Evolutionary conservation across 2,329 filamentous ascomycete species (phyloP), one percentile per base, ranked within the genome.

Genomic region (Penicillium sp.): DNA sequence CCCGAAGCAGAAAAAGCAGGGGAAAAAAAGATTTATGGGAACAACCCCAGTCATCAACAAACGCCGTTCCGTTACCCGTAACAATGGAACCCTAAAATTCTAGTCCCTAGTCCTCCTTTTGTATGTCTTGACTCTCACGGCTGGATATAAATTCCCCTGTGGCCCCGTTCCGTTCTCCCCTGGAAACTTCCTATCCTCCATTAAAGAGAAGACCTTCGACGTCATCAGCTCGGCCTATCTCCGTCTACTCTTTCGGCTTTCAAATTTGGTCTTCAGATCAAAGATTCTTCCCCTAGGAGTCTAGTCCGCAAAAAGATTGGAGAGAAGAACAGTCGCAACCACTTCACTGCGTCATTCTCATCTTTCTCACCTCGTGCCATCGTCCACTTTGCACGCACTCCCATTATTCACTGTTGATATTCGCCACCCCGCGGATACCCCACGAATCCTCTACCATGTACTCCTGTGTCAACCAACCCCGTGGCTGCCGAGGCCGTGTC

Each of bases 401-500:
- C n/a, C n/a, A n/a, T n/a, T n/a, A n/a, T n/a, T n/a, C n/a, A n/a
- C n/a, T n/a, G n/a, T n/a, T n/a, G n/a, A n/a, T n/a, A n/a, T 22
- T 30, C 14, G 6, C 31, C 32, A 17, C 32, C 22, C 25, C 22
- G 29, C 38, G 13, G 44, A 11, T 39, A 12, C 25, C 16, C 25
- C 10, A 11, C 12, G 10, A n/a, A 25, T 37, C 26, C 17, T 30
- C 32, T 47, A 59, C 29, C 37, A 71, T 71, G 68, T 70, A 62
- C 57, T 71, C 68, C 18, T 71, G 68, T 57, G 60, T 60, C 40
- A 71, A 71, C 48, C 68, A 70, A 40, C 65, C 67, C 38, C 66
- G 68, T 34, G 68, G 68, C 31, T 71, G 68, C 57, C 66, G 68
- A 39, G 67, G 68, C 44, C 67, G 68, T 41, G 65, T 61, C 42